phyloP scores from a whole-genome alignment of 2,329 filamentous ascomycete species.

The Trichoderma breve region DNA sequence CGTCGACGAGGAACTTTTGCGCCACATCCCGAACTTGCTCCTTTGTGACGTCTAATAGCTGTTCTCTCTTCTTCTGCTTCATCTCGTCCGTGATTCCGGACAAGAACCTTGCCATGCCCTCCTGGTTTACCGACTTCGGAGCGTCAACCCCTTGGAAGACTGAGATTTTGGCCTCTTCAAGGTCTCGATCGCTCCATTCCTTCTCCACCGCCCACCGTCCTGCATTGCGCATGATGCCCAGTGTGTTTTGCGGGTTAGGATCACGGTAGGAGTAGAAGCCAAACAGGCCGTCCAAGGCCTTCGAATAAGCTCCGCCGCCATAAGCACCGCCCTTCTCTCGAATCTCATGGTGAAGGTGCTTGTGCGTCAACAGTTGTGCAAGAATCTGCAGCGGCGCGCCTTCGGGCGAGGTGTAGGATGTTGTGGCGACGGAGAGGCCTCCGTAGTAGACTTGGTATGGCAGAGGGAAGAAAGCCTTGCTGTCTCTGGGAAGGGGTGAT shows the following conservation, averaged over 20 bases:
- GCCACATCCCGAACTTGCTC: constrained; percentile 79
- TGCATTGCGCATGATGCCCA: constrained; percentile 79
- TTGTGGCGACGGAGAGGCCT: constrained; percentile 75
- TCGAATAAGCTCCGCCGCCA: constrained; percentile 83
- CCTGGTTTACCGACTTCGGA: constrained; percentile 78
- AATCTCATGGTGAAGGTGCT: constrained; percentile 95
- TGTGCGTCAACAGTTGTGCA: constrained; percentile 89
- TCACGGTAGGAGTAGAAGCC: constrained; percentile 97
- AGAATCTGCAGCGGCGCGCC: constrained; percentile 84
- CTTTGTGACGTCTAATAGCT: constrained; percentile 79
- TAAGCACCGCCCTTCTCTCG: constrained; percentile 97
- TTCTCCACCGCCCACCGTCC: constrained; percentile 81
- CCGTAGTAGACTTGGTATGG: constrained; percentile 98
- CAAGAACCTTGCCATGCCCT: constrained; percentile 84
- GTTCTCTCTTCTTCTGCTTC: constrained; percentile 79
- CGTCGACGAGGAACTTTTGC: constrained; percentile 74
- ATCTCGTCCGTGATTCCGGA: constrained; percentile 84
- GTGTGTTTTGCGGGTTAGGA: constrained; percentile 85
- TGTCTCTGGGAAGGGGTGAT: constrained; percentile 46
- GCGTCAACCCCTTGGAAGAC: constrained; percentile 92
- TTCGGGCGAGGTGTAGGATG: constrained; percentile 73
- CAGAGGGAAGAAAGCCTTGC: constrained; percentile 85
- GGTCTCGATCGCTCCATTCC: constrained; percentile 76
- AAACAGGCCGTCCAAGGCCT: constrained; percentile 78
- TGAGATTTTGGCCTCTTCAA: constrained; percentile 94